phyloP scores from a whole-genome alignment of 2,329 filamentous ascomycete genomes.

The Talaromyces sp. region DNA sequence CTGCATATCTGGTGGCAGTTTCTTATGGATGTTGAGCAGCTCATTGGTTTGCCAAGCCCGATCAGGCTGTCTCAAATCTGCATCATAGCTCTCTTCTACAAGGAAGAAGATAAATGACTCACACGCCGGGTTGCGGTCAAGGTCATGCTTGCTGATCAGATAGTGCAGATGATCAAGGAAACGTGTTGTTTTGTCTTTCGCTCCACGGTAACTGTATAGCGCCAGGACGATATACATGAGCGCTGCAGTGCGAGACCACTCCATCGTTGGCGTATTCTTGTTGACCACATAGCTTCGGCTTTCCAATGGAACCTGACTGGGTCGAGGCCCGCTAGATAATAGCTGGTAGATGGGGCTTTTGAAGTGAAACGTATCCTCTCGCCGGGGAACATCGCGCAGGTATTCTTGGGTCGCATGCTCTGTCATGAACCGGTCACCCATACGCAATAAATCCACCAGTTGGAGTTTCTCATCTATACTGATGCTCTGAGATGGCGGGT shows the following conservation, averaged over 20 bases:
- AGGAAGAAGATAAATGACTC: slow-evolving; percentile 38
- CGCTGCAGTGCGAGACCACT: slow-evolving; percentile 30
- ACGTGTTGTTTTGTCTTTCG: slow-evolving; percentile 23
- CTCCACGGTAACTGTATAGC: slow-evolving; percentile 30
- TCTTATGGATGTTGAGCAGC: slow-evolving; percentile 29
- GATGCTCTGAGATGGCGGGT: slow-evolving; percentile 14
- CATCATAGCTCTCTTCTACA: slow-evolving; percentile 30
- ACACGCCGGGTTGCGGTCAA: slow-evolving; percentile 30
- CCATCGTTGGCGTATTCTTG: slow-evolving; percentile 25
- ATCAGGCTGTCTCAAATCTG: slow-evolving; percentile 29
- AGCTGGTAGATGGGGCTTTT: slow-evolving; percentile 32
- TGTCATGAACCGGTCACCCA: slow-evolving; percentile 28
- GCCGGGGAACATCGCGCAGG: slow-evolving; percentile 22
- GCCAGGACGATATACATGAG: slow-evolving; percentile 35
- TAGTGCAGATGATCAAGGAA: slow-evolving; percentile 25
- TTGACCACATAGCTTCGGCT: slow-evolving; percentile 32
- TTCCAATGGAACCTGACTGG: slow-evolving; percentile 29
- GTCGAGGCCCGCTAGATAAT: slow-evolving; percentile 37
- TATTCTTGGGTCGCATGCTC: slow-evolving; percentile 23
- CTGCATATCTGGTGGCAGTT: slow-evolving; percentile 30
- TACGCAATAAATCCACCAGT: slow-evolving; percentile 31
- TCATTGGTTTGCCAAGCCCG: slow-evolving; percentile 34
- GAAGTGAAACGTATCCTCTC: slow-evolving; percentile 30
- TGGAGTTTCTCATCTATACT: slow-evolving; percentile 19
- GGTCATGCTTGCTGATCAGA: slow-evolving; percentile 23